Evolutionary conservation across 129 eudicot genomes (phyloP), one percentile per base, ranked within the genome.

Genomic region (Chrysanthemum lavandulifolium): DNA sequence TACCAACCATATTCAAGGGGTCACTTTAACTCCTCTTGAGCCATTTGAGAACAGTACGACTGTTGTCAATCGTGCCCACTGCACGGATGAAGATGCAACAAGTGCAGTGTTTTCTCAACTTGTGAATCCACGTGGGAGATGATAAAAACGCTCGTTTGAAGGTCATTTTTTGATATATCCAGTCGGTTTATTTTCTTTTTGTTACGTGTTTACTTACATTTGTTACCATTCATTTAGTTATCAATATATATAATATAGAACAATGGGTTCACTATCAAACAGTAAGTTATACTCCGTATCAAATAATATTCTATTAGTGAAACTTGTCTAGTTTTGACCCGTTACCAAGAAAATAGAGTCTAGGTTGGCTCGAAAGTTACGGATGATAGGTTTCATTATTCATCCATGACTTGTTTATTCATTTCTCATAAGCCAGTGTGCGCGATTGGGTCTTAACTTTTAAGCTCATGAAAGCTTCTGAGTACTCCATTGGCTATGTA

Each of bases 1-100:
- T 13, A 76, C 60, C 36, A 80, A 43, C 18, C 88, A 82, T 49
- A 79, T 90, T n/a, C 89, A 84, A 3, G 93, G 81, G n/a, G 78
- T 94, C 15, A 84, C 87, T 0, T 53, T 86, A 74, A 81, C 87
- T 47, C 86, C 93, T 1, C 43, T 83, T 10, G 96, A 88, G 84
- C 89, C 87, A 29, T 88, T 88, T 69, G 97, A 90, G 56, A 73
- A 76, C 16, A 56, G 76, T 21, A 65, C 71, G 29, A 78, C 79
- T 61, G 51, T 79, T 79, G 72, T 74, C 2, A 78, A 66, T 18
- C 84, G 71, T 51, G 82, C 47, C 13, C 63, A 73, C 1, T 50
- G 77, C 61, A 78, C 82, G 1, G 72, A 65, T 36, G 77, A 78
- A 55, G 82, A 43, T 50, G 92, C 77, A 5, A 78, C 82, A 11